Conservation (phyloP, 1,284 basidiomycete genomes). For the Malassezia obtusa region DNA sequence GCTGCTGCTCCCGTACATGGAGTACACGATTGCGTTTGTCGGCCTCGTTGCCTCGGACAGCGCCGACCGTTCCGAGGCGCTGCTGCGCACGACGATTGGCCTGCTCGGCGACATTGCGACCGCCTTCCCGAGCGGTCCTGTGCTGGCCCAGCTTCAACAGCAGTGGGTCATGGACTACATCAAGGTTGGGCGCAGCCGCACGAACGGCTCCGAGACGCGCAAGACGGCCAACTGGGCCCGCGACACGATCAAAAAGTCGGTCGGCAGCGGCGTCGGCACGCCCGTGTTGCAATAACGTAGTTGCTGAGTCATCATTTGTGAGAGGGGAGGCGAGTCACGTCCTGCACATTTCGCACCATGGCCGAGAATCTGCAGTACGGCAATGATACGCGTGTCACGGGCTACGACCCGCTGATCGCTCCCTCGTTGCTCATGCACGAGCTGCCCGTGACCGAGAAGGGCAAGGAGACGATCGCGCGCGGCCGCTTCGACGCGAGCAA, state of each 20-base stretch:
- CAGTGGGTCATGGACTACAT: slow-evolving; percentile 75
- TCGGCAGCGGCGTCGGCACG: slow-evolving; percentile 1
- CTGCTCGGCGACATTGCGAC: slow-evolving; percentile 83
- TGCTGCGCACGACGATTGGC: slow-evolving; percentile 68
- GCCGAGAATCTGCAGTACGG: slow-evolving; percentile 18
- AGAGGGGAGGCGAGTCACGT: no score
- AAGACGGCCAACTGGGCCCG: slow-evolving; percentile 55
- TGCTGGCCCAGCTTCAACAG: slow-evolving; percentile 63
- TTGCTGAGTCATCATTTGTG: not conserved
- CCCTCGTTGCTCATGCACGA: slow-evolving; percentile 41
- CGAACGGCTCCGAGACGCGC: slow-evolving; percentile 51
- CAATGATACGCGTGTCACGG: slow-evolving; percentile 41
- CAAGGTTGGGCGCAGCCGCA: slow-evolving; percentile 54
- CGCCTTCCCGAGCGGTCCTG: slow-evolving; percentile 54
- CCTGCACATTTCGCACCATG: slow-evolving; percentile 9
- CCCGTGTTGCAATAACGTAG: slow-evolving; percentile 1
- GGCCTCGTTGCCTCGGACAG: slow-evolving; percentile 71
- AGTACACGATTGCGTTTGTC: slow-evolving; percentile 69
- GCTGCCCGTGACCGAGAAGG: slow-evolving; percentile 31
- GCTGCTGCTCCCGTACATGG: slow-evolving; percentile 65
- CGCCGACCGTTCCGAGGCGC: slow-evolving; percentile 64
- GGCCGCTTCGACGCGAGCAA: slow-evolving; percentile 30
- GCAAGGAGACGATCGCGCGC: slow-evolving; percentile 33
- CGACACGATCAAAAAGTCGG: slow-evolving; percentile 49
- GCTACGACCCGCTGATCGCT: slow-evolving; percentile 45